A percentile compares a stretch with the other conserved stretches of the same genome.
Evolutionary conservation across 176 grass and related monocot genomes (phyloP).

Genomic region (Ampelocalamus luodianensis): DNA sequence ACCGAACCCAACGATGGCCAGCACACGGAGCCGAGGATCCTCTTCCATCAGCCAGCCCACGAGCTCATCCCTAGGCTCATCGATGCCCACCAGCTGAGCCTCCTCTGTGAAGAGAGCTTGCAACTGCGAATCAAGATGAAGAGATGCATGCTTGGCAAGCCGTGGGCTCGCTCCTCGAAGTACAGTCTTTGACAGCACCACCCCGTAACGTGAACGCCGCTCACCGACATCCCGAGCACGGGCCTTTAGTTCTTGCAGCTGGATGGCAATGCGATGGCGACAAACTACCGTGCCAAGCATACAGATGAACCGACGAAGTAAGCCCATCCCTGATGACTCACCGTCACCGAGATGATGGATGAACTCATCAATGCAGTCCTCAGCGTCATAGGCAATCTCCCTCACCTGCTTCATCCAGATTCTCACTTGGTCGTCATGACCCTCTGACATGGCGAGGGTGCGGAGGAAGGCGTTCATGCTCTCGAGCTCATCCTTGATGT

Average conservation of each 20-base stretch:
- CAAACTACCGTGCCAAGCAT: conserved; percentile 10
- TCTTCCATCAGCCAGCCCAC: conserved; percentile 33
- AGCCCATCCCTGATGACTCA: conserved; percentile 18
- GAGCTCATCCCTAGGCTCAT: conserved; percentile 32
- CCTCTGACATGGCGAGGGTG: too few relatives aligned
- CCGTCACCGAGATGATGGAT: neutral
- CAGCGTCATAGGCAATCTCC: too few relatives aligned
- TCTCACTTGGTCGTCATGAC: conserved; percentile 11
- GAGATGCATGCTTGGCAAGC: conserved; percentile 6
- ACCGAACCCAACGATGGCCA: conserved; percentile 47
- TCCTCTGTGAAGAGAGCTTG: conserved; percentile 51
- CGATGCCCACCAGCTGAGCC: conserved; percentile 50
- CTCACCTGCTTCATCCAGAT: conserved; percentile 3
- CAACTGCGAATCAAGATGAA: conserved; percentile 28
- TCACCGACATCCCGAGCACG: conserved; percentile 29
- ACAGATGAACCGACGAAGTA: neutral
- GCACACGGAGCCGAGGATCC: conserved; percentile 19
- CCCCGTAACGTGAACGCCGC: conserved; percentile 12
- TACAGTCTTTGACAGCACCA: neutral
- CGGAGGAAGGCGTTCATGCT: too few relatives aligned
- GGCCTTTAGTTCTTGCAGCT: conserved; percentile 34
- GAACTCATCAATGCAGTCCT: too few relatives aligned
- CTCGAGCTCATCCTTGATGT: neutral
- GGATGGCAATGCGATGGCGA: conserved; percentile 22
- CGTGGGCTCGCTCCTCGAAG: neutral